A percentile compares a stretch with the other conserved stretches of the same genome.
Evolutionary conservation across 2,329 filamentous ascomycete species (phyloP).

Genomic region (Didymella lethalis): DNA sequence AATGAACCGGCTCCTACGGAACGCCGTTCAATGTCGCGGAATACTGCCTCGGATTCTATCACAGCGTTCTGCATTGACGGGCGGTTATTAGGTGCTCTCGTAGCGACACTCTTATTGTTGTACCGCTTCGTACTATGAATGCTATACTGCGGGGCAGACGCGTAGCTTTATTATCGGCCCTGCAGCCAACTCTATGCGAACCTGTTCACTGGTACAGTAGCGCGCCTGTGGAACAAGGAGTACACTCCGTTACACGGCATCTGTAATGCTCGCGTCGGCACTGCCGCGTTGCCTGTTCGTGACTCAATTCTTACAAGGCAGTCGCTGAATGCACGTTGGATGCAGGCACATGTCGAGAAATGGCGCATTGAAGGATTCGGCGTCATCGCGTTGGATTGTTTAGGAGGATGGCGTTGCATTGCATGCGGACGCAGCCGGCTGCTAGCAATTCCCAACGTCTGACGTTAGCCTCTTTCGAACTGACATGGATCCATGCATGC

Average conservation of each 20-base stretch:
- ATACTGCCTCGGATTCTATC: conserved; percentile 7
- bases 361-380: conserved; percentile 8
- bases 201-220: conserved; percentile 35
- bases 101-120: conserved; percentile 10
- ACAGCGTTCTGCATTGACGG: conserved; percentile 19
- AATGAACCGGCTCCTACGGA: conserved; percentile 1
- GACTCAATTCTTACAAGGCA: conserved; percentile 10
- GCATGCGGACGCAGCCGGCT: conserved; percentile 42
- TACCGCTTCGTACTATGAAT: conserved; percentile 26
- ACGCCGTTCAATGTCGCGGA: conserved; percentile 9
- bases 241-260: conserved; percentile 24
- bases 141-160: conserved; percentile 43
- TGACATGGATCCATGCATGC: conserved; percentile 39
- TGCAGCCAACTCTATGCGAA: conserved; percentile 30
- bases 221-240: conserved; percentile 33
- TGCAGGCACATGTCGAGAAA: conserved; percentile 22
- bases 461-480: conserved; percentile 48
- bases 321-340: conserved; percentile 11
- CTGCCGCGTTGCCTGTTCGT: conserved; percentile 23
- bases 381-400: conserved; percentile 8
- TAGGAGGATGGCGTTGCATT: conserved; percentile 19
- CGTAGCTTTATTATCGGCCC: conserved; percentile 25
- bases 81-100: conserved; percentile 7
- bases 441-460: conserved; percentile 43
- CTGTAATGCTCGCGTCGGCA: conserved; percentile 12